phyloP scores from a whole-genome alignment of 805 yeast species.

The Candida quercuum region DNA sequence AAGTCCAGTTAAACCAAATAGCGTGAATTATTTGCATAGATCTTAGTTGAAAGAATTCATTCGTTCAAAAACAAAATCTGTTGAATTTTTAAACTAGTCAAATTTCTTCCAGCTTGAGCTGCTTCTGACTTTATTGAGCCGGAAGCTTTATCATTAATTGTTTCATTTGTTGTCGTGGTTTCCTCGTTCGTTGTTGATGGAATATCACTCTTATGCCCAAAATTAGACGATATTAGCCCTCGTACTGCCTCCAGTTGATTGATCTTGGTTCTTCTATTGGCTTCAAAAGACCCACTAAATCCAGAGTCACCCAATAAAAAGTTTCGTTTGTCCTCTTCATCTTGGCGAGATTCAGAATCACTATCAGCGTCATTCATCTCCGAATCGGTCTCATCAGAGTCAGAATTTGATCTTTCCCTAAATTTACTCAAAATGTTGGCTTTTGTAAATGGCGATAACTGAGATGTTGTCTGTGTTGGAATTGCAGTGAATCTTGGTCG shows the following conservation, averaged over 20 bases:
- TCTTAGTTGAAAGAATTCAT: constrained; percentile 1
- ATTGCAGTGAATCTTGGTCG: neutral
- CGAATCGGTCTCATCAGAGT: constrained; percentile 22
- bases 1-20: neutral
- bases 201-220: neutral
- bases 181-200: no score
- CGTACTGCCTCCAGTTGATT: neutral
- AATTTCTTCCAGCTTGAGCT: constrained; percentile 20
- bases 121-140: constrained; percentile 2
- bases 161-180: neutral
- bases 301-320: neutral
- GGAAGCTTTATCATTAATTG: neutral
- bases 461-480: constrained; percentile 5
- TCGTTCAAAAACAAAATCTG: constrained; percentile 23
- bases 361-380: constrained; percentile 24
- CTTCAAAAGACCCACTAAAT: neutral
- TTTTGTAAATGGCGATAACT: constrained; percentile 20
- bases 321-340: constrained; percentile 5
- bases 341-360: constrained; percentile 15
- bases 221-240: neutral
- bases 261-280: neutral
- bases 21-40: no score
- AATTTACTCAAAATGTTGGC: constrained; percentile 17
- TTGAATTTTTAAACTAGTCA: constrained; percentile 22
- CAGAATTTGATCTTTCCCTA: constrained; percentile 8